Evolutionary conservation across 441 rosid species (phyloP), one percentile per base, ranked within the genome.

Genomic region (Croton setiger): DNA sequence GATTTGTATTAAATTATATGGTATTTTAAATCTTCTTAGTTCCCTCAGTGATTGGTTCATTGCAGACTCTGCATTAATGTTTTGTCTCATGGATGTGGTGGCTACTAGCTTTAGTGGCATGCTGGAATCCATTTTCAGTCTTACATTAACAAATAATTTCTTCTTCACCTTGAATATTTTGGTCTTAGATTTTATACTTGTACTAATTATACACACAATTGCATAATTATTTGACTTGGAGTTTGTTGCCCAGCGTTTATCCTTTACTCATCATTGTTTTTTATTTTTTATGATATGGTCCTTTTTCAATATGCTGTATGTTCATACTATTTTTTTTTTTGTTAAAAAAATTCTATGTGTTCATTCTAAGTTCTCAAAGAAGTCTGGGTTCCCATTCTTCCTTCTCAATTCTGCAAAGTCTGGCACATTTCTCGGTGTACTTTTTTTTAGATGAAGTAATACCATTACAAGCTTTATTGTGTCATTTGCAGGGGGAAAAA

Each of bases 401-500:
- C n/a, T n/a, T n/a, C n/a, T n/a, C n/a, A n/a, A n/a, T n/a, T n/a
- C n/a, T n/a, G n/a, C n/a, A n/a, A n/a, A n/a, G n/a, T n/a, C n/a
- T n/a, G n/a, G n/a, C n/a, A n/a, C n/a, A n/a, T n/a, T n/a, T n/a
- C n/a, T n/a, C n/a, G n/a, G n/a, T n/a, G n/a, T n/a, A n/a, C n/a
- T n/a, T n/a, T n/a, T n/a, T n/a, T n/a, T n/a, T n/a, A n/a, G n/a
- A n/a, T n/a, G n/a, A n/a, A n/a, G n/a, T n/a, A n/a, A n/a, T n/a
- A n/a, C n/a, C n/a, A n/a, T n/a, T n/a, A n/a, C n/a, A 35, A 59
- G 41, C 52, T 55, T 69, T 74, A 56, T 47, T 65, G 13, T 67
- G 23, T 51, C 73, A 3, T 75, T 74, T 81, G 43, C 83, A 88
- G 93, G 93, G 11, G 91, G 91, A 45, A 74, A 74, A 72, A 88